Conservation (phyloP, 73 alveolate genomes). For the Tetrahymena thermophila region DNA sequence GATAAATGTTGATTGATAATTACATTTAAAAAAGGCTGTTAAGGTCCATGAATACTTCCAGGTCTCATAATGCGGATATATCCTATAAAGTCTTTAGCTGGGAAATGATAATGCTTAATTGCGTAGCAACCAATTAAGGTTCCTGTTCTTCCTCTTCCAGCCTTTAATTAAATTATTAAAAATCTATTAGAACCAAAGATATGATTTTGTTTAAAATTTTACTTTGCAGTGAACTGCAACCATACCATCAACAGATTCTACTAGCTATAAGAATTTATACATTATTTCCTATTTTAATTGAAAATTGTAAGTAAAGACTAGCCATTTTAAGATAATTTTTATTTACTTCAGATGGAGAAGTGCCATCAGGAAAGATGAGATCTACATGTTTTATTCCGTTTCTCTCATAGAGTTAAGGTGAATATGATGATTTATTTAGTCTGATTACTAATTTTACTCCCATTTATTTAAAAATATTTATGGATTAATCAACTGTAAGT, state of each 20-base stretch:
- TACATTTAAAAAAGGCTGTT: conserved; percentile 61
- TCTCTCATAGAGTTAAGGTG: conserved; percentile 50
- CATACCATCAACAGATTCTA: conserved; percentile 69
- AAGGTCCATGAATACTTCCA: conserved; percentile 83
- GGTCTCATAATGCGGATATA: conserved; percentile 77
- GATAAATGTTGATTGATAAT: background rate
- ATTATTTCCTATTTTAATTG: background rate
- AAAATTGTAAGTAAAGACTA: no score
- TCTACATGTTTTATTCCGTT: conserved; percentile 74
- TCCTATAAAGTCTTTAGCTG: conserved; percentile 84
- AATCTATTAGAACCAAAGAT: background rate
- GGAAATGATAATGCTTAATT: conserved; percentile 75
- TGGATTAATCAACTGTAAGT: background rate
- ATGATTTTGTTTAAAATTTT: background rate
- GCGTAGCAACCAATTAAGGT: conserved; percentile 81
- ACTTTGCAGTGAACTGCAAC: conserved; percentile 93
- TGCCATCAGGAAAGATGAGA: conserved; percentile 88
- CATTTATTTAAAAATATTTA: conserved; percentile 66
- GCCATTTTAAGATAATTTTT: background rate
- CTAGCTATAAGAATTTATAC: conserved; percentile 39
- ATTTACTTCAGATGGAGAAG: conserved; percentile 80
- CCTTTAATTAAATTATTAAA: conserved; percentile 20
- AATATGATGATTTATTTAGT: conserved; percentile 71
- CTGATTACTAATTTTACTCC: conserved; percentile 78
- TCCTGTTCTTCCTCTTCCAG: conserved; percentile 98